phyloP scores from a whole-genome alignment of 1,139 yeast genomes.

The Saccharomyces hybrid region DNA sequence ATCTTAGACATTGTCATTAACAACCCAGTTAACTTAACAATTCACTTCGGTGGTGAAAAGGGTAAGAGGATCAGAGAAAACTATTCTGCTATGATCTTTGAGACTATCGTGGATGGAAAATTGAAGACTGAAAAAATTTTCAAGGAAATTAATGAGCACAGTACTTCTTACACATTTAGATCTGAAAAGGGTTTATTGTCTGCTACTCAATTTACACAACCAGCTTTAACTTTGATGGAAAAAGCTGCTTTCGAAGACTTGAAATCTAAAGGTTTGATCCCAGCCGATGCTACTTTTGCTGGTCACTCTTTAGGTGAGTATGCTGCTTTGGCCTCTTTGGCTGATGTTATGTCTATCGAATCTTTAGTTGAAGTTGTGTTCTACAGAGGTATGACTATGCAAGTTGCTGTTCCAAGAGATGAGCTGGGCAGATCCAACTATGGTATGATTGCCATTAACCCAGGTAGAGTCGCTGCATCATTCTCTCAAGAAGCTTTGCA shows the following conservation, averaged over 20 bases:
- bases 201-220: slow-evolving; percentile 98
- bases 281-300: slow-evolving; percentile 89
- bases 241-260: slow-evolving; percentile 98
- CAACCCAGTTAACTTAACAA: slow-evolving; percentile 91
- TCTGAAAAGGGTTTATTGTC: slow-evolving; percentile 94
- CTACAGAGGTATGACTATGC: slow-evolving; percentile 99
- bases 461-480: slow-evolving; percentile 82
- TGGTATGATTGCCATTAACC: slow-evolving; percentile 99
- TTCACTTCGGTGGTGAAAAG: slow-evolving; percentile 96
- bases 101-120: slow-evolving; percentile 80
- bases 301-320: slow-evolving; percentile 99
- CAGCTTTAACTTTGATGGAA: slow-evolving; percentile 98
- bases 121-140: slow-evolving; percentile 89
- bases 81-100: slow-evolving; percentile 95
- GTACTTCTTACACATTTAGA: slow-evolving; percentile 80
- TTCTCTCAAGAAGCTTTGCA: slow-evolving; percentile 90
- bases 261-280: slow-evolving; percentile 92
- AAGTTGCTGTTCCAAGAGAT: slow-evolving; percentile 99
- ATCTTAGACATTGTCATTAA: slow-evolving; percentile 90
- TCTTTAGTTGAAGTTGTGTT: slow-evolving; percentile 95
- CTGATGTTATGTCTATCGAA: slow-evolving; percentile 98
- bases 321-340: slow-evolving; percentile 93
- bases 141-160: slow-evolving; percentile 76
- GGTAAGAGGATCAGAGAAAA: slow-evolving; percentile 94
- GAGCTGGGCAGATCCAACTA: slow-evolving; percentile 90